phyloP scores from a whole-genome alignment of 2,329 filamentous ascomycete species.

The Pseudopyrenochaeta lycopersici region DNA sequence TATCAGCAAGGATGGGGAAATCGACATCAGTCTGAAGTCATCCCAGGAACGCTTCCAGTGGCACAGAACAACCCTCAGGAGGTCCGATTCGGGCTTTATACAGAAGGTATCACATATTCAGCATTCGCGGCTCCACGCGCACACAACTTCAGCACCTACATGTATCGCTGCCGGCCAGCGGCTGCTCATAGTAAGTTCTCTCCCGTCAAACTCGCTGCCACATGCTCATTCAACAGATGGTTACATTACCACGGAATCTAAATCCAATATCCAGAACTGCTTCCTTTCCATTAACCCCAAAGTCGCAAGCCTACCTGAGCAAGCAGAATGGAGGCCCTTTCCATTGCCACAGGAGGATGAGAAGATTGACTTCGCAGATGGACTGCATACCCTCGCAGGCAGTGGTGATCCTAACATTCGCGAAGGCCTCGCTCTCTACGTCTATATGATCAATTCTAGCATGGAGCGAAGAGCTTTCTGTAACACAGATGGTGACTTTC shows the following conservation, averaged over 20 bases:
- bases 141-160: slow-evolving; percentile 55
- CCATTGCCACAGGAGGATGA: slow-evolving; percentile 45
- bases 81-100: slow-evolving; percentile 55
- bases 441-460: slow-evolving; percentile 58
- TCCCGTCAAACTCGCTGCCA: not conserved
- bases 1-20: slow-evolving; percentile 52
- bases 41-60: slow-evolving; percentile 54
- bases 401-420: slow-evolving; percentile 61
- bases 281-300: slow-evolving; percentile 59
- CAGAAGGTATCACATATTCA: slow-evolving; percentile 56
- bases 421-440: slow-evolving; percentile 60
- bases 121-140: slow-evolving; percentile 55
- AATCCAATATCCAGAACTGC: slow-evolving; percentile 51
- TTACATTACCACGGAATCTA: slow-evolving; percentile 35
- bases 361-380: slow-evolving; percentile 58
- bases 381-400: slow-evolving; percentile 60
- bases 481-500: slow-evolving; percentile 54
- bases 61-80: slow-evolving; percentile 56
- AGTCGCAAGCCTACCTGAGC: slow-evolving; percentile 60
- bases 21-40: slow-evolving; percentile 52
- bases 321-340: slow-evolving; percentile 60
- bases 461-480: slow-evolving; percentile 59
- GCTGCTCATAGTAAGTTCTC: slow-evolving; percentile 50
- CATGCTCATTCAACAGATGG: slow-evolving; percentile 24
- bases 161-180: slow-evolving; percentile 56